Evolutionary conservation across 2,329 filamentous ascomycete genomes (phyloP).

Genomic region (Mariannaea elegans): DNA sequence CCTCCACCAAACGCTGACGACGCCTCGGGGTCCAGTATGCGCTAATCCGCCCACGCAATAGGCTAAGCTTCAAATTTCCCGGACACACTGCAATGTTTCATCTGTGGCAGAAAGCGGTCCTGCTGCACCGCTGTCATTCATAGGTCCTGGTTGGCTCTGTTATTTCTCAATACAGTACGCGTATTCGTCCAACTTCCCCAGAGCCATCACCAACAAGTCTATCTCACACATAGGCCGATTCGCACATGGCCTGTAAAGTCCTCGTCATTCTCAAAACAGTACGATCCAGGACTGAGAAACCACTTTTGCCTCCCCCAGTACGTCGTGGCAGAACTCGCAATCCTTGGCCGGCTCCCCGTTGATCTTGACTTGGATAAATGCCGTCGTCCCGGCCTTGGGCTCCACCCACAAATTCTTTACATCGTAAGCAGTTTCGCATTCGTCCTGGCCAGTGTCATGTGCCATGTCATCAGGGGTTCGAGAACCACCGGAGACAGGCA

Average conservation of each 20-base stretch:
- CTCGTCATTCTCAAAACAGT: slow-evolving; percentile 72
- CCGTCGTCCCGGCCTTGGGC: slow-evolving; percentile 81
- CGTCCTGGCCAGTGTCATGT: slow-evolving; percentile 68
- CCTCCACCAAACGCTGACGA: slow-evolving; percentile 37
- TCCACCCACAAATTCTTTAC: slow-evolving; percentile 79
- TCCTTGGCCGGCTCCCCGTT: slow-evolving; percentile 73
- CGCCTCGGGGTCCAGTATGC: slow-evolving; percentile 27
- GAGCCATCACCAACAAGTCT: slow-evolving; percentile 70
- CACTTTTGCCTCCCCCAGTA: slow-evolving; percentile 75
- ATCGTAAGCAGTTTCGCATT: slow-evolving; percentile 72
- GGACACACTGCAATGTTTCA: slow-evolving; percentile 8
- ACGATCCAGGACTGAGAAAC: slow-evolving; percentile 78
- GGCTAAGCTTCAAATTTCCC: neutral
- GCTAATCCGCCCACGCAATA: slow-evolving; percentile 23
- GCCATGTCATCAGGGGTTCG: slow-evolving; percentile 58
- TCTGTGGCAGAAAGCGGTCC: slow-evolving; percentile 5
- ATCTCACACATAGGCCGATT: slow-evolving; percentile 79
- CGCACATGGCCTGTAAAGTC: slow-evolving; percentile 80
- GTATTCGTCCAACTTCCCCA: slow-evolving; percentile 60
- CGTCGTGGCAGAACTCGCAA: slow-evolving; percentile 72
- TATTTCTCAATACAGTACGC: slow-evolving; percentile 40
- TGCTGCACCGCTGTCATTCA: neutral
- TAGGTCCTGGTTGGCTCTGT: slow-evolving; percentile 11
- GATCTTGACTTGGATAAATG: slow-evolving; percentile 75
- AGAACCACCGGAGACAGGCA: slow-evolving; percentile 67